phyloP scores from a whole-genome alignment of 495 filamentous ascomycete species.

The Podospora australis region DNA sequence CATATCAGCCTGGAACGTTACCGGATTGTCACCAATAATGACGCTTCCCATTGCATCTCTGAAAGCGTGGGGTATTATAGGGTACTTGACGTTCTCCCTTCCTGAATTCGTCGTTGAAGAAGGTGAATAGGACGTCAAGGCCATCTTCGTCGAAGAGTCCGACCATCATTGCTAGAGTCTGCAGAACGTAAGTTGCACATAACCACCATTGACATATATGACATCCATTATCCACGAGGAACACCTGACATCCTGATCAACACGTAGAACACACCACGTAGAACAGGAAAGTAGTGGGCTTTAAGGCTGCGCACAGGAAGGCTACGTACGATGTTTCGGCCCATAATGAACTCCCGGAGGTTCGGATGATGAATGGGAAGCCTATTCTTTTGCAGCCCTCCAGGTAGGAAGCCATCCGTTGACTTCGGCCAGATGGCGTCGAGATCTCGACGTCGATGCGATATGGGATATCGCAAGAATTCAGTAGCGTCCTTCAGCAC shows the following conservation, averaged over 20 bases:
- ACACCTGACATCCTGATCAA: conserved; percentile 13
- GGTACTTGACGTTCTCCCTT: background rate
- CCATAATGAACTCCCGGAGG: conserved; percentile 9
- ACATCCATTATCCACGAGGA: conserved; percentile 21
- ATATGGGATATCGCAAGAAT: too few species aligned
- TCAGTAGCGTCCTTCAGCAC: too few species aligned
- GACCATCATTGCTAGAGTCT: conserved; percentile 24
- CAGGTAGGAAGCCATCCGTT: too few species aligned
- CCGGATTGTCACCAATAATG: background rate
- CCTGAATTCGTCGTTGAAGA: conserved; percentile 7
- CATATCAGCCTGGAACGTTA: background rate
- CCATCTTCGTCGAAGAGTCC: conserved; percentile 21
- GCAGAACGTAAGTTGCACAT: conserved; percentile 14
- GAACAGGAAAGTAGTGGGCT: background rate
- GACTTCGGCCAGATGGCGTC: too few species aligned
- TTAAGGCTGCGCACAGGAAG: background rate
- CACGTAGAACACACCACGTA: too few species aligned
- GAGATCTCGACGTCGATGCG: too few species aligned
- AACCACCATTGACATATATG: conserved; percentile 19
- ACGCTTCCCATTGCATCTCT: background rate
- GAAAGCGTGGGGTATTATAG: background rate
- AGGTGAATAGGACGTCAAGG: conserved; percentile 22
- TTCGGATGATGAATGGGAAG: background rate
- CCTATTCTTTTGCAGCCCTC: background rate
- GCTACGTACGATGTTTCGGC: conserved; percentile 13